A percentile compares a stretch with the other conserved stretches of the same genome.
These are phyloP conservation scores for Ceratobasidium sp. DNA, from an alignment of 1,284 basidiomycete genomes.

Conservation along the genomic window DNA sequence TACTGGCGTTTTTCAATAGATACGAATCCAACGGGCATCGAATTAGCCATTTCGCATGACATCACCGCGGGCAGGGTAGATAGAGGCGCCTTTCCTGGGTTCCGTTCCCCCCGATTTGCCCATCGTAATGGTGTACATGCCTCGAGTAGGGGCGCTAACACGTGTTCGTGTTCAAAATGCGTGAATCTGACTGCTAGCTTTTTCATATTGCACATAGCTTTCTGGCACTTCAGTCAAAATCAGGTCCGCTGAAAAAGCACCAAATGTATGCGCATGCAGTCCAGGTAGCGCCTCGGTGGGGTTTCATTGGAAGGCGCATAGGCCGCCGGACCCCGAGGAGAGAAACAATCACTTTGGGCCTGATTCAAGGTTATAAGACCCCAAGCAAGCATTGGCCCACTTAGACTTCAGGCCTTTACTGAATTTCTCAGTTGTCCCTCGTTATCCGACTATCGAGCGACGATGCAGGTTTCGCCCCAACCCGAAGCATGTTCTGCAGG, in stretches of 20 bases:
- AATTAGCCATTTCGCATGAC: slow-evolving; percentile 23
- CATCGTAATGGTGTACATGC: background rate
- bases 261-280: slow-evolving; percentile 22
- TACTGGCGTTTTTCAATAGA: background rate
- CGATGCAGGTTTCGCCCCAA: background rate
- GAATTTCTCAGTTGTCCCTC: background rate
- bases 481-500: background rate
- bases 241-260: background rate
- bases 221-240: background rate
- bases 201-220: background rate
- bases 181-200: background rate
- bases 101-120: background rate
- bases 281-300: slow-evolving; percentile 18
- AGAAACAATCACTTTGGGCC: slow-evolving; percentile 2
- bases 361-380: slow-evolving; percentile 7
- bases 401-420: background rate
- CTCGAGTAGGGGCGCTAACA: background rate
- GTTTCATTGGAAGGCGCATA: background rate
- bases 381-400: background rate
- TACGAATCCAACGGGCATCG: background rate
- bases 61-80: slow-evolving; percentile 8
- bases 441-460: background rate
- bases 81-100: background rate
- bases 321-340: background rate
- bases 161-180: slow-evolving; percentile 3